Percentiles rank a stretch among this genome's conserved stretches.
Evolutionary conservation across 257 asterid species (phyloP).

Genomic region (Sherardia arvensis): DNA sequence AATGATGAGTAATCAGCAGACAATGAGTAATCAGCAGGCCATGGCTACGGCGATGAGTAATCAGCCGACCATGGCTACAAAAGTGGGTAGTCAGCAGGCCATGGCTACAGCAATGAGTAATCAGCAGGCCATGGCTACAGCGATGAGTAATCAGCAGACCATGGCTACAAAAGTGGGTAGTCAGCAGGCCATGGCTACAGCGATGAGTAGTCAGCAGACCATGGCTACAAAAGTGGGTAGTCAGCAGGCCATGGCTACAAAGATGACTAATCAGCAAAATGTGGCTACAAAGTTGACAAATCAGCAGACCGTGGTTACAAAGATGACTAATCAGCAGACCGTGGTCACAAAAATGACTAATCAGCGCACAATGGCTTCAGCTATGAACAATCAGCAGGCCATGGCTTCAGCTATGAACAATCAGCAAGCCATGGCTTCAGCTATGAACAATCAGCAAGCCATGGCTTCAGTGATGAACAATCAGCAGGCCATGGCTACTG

Average conservation of each 20-base stretch:
- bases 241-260: slow-evolving; percentile 32
- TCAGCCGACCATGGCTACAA: background rate
- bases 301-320: background rate
- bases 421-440: too few relatives aligned
- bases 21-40: background rate
- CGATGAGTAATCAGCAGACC: background rate
- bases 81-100: background rate
- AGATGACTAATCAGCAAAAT: slow-evolving; percentile 30
- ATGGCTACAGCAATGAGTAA: background rate
- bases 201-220: slow-evolving; percentile 32
- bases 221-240: slow-evolving; percentile 24
- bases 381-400: too few relatives aligned
- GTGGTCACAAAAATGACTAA: too few relatives aligned
- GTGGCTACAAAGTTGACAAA: slow-evolving; percentile 17
- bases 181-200: slow-evolving; percentile 32
- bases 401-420: too few relatives aligned
- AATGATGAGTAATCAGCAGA: background rate
- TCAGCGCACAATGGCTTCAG: too few relatives aligned
- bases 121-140: background rate
- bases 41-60: background rate
- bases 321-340: background rate
- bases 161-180: slow-evolving; percentile 6
- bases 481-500: too few relatives aligned
- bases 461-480: too few relatives aligned
- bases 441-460: too few relatives aligned